These are phyloP conservation scores for Cicer bijugum DNA, from an alignment of 306 rosid species.

Conservation along the genomic window DNA sequence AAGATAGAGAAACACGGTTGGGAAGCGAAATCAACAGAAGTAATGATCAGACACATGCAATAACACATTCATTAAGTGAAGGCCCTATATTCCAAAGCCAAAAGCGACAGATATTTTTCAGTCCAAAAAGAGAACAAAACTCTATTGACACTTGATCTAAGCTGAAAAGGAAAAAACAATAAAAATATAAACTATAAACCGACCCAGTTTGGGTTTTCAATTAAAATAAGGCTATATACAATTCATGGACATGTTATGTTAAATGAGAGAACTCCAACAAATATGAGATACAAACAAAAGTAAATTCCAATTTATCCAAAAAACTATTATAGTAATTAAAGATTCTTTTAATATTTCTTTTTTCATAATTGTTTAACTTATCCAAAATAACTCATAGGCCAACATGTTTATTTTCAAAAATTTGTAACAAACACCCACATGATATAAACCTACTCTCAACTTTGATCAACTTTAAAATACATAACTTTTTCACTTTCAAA, in stretches of 20 bases:
- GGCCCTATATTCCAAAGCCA: conserved; percentile 6
- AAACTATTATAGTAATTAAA: background rate
- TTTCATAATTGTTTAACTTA: background rate
- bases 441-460: conserved; percentile 2
- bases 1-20: conserved; percentile 13
- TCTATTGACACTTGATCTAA: conserved; percentile 9
- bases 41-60: conserved; percentile 2
- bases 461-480: background rate
- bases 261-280: background rate
- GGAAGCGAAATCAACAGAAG: conserved; percentile 4
- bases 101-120: background rate
- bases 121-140: conserved; percentile 2
- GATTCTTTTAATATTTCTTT: background rate
- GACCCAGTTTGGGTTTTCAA: background rate
- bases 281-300: background rate
- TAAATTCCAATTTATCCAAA: background rate
- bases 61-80: background rate
- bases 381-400: background rate
- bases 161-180: conserved; percentile 18
- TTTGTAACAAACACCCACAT: background rate
- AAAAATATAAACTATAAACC: background rate
- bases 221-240: background rate
- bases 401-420: background rate
- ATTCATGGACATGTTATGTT: background rate
- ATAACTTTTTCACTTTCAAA: background rate